Conservation (phyloP, 2,329 filamentous ascomycete species). For the Chalaropsis thielavioides region DNA sequence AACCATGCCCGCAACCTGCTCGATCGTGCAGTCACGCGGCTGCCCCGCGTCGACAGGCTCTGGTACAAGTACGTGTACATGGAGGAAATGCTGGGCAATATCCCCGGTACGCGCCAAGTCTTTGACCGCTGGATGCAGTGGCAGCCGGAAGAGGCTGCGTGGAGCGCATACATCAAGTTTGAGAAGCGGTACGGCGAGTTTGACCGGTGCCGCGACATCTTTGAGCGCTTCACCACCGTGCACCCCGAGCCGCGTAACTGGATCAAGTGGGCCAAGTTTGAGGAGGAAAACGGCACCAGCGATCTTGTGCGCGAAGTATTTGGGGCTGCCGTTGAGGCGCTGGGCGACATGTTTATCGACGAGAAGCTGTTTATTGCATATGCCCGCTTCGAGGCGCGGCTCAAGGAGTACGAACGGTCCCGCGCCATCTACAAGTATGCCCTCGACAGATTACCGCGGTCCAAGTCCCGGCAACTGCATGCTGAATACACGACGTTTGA, state of each 20-base stretch:
- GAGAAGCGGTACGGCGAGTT: slow-evolving; percentile 92
- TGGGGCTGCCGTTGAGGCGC: slow-evolving; percentile 69
- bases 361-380: slow-evolving; percentile 93
- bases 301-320: slow-evolving; percentile 88
- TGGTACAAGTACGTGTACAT: slow-evolving; percentile 99
- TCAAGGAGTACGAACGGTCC: slow-evolving; percentile 89
- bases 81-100: slow-evolving; percentile 94
- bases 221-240: slow-evolving; percentile 76
- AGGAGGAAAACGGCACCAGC: slow-evolving; percentile 87
- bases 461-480: slow-evolving; percentile 70
- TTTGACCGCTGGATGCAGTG: slow-evolving; percentile 98
- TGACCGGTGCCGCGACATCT: slow-evolving; percentile 78
- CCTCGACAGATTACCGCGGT: slow-evolving; percentile 77
- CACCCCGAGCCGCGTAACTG: slow-evolving; percentile 92
- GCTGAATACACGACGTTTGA: slow-evolving; percentile 95
- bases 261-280: slow-evolving; percentile 98
- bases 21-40: slow-evolving; percentile 82
- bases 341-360: slow-evolving; percentile 91
- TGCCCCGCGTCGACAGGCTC: slow-evolving; percentile 84
- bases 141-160: slow-evolving; percentile 92
- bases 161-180: slow-evolving; percentile 91
- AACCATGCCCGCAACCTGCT: slow-evolving; percentile 91
- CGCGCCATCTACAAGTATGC: slow-evolving; percentile 96
- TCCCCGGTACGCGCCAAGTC: slow-evolving; percentile 79
- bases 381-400: slow-evolving; percentile 82